These are phyloP conservation scores for Stachybotrys elegans DNA, from an alignment of 2,329 filamentous ascomycete species.

Conservation along the genomic window DNA sequence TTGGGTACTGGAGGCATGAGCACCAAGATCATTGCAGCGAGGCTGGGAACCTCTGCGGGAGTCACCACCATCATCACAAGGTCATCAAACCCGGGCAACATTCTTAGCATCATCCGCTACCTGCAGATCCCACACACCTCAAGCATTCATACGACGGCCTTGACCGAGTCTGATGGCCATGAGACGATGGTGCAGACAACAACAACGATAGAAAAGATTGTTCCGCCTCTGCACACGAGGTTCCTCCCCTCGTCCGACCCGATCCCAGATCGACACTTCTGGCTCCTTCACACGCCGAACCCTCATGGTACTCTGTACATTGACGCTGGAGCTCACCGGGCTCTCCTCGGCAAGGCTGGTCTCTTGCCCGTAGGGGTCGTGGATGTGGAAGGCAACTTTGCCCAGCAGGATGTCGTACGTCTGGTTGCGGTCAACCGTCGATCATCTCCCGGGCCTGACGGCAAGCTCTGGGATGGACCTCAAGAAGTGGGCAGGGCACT, in stretches of 20 bases:
- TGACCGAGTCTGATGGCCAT: constrained; percentile 17
- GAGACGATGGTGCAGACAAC: constrained; percentile 5
- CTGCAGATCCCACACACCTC: constrained; percentile 46
- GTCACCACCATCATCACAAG: constrained; percentile 94
- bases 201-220: constrained; percentile 16
- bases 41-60: constrained; percentile 86
- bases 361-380: constrained; percentile 88
- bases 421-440: constrained; percentile 71
- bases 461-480: constrained; percentile 47
- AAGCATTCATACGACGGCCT: constrained; percentile 7
- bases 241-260: constrained; percentile 82
- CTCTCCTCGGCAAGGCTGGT: constrained; percentile 77
- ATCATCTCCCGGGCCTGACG: constrained; percentile 31
- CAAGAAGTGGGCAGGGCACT: constrained; percentile 81
- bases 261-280: constrained; percentile 92
- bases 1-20: constrained; percentile 95
- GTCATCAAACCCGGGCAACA: constrained; percentile 90
- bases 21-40: constrained; percentile 92
- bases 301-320: constrained; percentile 92
- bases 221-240: constrained; percentile 77
- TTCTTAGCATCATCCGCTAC: constrained; percentile 79
- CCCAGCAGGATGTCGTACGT: constrained; percentile 87
- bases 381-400: constrained; percentile 82
- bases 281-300: constrained; percentile 87
- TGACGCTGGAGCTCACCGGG: constrained; percentile 80